Percentiles rank a stretch among this genome's conserved stretches.
Evolutionary conservation across 176 grass and related monocot genomes (phyloP).

Genomic region (Raddia guianensis): DNA sequence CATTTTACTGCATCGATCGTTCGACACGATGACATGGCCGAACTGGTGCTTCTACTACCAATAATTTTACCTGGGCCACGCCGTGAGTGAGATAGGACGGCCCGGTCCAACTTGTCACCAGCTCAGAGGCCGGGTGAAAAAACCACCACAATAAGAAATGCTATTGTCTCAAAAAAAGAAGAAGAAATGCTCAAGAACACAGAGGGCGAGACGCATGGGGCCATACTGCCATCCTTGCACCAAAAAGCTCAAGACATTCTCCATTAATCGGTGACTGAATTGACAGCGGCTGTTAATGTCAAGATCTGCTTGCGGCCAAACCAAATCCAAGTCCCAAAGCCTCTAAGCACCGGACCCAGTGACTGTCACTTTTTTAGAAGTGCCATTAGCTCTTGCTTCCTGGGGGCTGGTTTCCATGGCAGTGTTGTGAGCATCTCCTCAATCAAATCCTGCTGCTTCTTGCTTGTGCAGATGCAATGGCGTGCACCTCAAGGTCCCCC

Average conservation of each 20-base stretch:
- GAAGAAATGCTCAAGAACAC: background rate
- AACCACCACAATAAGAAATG: background rate
- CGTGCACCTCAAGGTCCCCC: background rate
- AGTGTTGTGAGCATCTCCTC: slow-evolving; percentile 34
- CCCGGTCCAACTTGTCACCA: slow-evolving; percentile 30
- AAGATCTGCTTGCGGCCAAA: slow-evolving; percentile 18
- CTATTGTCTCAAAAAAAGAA: background rate
- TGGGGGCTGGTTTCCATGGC: slow-evolving; percentile 35
- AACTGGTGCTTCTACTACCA: background rate
- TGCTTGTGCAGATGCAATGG: slow-evolving; percentile 25
- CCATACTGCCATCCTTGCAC: background rate
- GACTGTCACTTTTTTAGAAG: slow-evolving; percentile 26
- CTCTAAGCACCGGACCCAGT: slow-evolving; percentile 4
- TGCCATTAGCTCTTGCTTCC: slow-evolving; percentile 49
- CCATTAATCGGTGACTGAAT: slow-evolving; percentile 25
- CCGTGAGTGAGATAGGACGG: slow-evolving; percentile 15
- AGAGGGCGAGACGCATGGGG: background rate
- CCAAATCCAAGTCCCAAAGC: slow-evolving; percentile 48
- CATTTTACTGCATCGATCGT: slow-evolving; percentile 21
- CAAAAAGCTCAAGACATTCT: slow-evolving; percentile 33
- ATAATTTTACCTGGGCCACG: slow-evolving; percentile 31
- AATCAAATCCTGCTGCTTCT: slow-evolving; percentile 44
- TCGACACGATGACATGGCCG: background rate
- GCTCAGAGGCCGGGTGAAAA: background rate
- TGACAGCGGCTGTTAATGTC: slow-evolving; percentile 39